Base-by-base conservation (phyloP, 1,284 basidiomycete species). In the Coniferiporia weirii region DNA sequence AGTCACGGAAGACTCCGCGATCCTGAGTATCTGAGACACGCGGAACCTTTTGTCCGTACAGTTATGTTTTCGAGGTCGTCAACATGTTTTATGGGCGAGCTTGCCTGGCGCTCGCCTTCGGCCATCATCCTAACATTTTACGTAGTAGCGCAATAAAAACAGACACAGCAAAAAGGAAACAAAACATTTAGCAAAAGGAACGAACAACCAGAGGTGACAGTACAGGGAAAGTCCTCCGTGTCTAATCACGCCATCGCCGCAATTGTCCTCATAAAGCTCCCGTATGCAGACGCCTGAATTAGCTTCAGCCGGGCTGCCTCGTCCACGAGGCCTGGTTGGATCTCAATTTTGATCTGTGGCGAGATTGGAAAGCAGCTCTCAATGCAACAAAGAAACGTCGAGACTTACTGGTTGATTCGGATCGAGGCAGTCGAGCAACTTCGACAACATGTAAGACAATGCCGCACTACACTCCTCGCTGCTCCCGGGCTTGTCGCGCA, bases 371-470 rank as follows among this genome's bases (percentile, higher is more conserved):
- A 38, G 56, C 44, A 36, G 46, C 4, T 17, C 36, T 45, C 20
- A 17, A 35, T 8, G n/a, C n/a, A 17, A n/a, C 15, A 46, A 3
- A 9, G 17, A 15, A 13, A 8, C 52, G 45, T n/a, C 57, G 46
- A n/a, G 44, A 56, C 61, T 34, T 47, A 62, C 61, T 44, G 52
- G 54, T 22, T 36, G 22, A 20, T 43, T 67, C 7, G 59, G 52
- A 64, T 89, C 84, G 35, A 87, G 76, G 43, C 82, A 74, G 34
- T 72, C 72, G 53, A 89, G 79, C 61, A 94, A 69, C 13, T 78
- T 78, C 1, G 80, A 77, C 44, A 85, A 80, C 85, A 93, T 93
- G 65, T 87, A 85, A 22, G 85, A 80, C 35, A 90, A 69, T 1
- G 90, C 89, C 10, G 87, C 86, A 53, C 66, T 69, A 38, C 57